Conservation (phyloP, 768 basidiomycete species). For the Xerocomus spinulosus region DNA sequence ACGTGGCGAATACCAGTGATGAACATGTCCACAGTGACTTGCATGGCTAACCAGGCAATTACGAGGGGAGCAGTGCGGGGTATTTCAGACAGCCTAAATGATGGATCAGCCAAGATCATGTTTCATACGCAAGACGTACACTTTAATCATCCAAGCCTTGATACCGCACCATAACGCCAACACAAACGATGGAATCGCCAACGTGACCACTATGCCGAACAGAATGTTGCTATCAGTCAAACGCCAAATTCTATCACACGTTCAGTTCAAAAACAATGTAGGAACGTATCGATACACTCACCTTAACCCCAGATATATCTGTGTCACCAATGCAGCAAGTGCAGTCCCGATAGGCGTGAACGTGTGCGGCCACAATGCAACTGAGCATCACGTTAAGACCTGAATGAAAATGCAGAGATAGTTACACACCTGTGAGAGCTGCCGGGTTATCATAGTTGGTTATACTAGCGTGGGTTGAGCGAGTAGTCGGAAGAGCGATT, state of each 20-base stretch:
- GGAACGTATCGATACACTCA: constrained; percentile 11
- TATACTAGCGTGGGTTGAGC: constrained; percentile 4
- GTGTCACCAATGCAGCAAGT: constrained; percentile 46
- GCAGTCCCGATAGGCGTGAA: constrained; percentile 47
- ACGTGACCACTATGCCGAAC: constrained; percentile 31
- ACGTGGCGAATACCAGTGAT: constrained; percentile 35
- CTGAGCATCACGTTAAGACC: constrained; percentile 19
- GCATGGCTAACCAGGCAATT: constrained; percentile 44
- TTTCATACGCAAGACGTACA: constrained; percentile 27
- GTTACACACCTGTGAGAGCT: constrained; percentile 4
- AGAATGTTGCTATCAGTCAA: constrained; percentile 19
- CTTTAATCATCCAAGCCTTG: constrained; percentile 37
- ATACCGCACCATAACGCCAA: constrained; percentile 42
- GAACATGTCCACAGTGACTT: constrained; percentile 39
- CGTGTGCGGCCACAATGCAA: constrained; percentile 45
- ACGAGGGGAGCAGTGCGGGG: constrained; percentile 38
- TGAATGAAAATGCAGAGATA: background rate
- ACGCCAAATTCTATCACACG: constrained; percentile 10
- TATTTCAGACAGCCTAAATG: constrained; percentile 38
- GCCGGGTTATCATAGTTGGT: constrained; percentile 11
- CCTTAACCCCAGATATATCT: constrained; percentile 46
- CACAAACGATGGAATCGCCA: constrained; percentile 38
- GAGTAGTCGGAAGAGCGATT: no score
- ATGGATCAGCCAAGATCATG: background rate
- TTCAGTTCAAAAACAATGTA: background rate